phyloP scores from a whole-genome alignment of 2,329 filamentous ascomycete species.

The Juglanconis oblonga region DNA sequence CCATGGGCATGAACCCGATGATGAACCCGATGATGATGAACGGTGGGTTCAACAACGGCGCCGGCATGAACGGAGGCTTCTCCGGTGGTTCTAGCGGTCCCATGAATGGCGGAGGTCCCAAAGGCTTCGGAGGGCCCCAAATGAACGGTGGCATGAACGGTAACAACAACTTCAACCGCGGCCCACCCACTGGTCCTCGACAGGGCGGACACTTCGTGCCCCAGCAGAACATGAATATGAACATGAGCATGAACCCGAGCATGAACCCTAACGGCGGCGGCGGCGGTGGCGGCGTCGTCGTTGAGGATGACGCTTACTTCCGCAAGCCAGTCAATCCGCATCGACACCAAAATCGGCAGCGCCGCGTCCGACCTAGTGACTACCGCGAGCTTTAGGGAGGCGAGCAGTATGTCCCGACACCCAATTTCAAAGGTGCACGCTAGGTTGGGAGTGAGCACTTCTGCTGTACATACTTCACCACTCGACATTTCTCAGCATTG shows the following conservation, averaged over 20 bases:
- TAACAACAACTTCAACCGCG: constrained; percentile 24
- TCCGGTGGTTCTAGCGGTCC: constrained; percentile 14
- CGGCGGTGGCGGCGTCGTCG: constrained; percentile 25
- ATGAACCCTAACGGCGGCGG: constrained; percentile 27
- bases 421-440: constrained; percentile 2
- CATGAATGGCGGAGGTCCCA: constrained; percentile 31
- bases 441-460: neutral
- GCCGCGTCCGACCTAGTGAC: constrained; percentile 81
- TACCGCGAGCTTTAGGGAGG: constrained; percentile 71
- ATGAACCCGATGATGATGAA: constrained; percentile 29
- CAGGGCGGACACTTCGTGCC: constrained; percentile 18
- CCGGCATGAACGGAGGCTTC: constrained; percentile 26
- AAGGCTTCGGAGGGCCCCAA: constrained; percentile 20
- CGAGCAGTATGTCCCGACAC: constrained; percentile 4
- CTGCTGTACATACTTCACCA: neutral
- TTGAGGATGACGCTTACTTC: constrained; percentile 88
- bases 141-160: constrained; percentile 29
- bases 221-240: constrained; percentile 30
- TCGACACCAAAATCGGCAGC: constrained; percentile 78
- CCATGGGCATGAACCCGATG: constrained; percentile 32
- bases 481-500: neutral
- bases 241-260: constrained; percentile 11
- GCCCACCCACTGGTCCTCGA: constrained; percentile 18
- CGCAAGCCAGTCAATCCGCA: constrained; percentile 94
- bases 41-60: constrained; percentile 31